Conservation (phyloP, 2,329 filamentous ascomycete species). For the Sporothrix mexicana region DNA sequence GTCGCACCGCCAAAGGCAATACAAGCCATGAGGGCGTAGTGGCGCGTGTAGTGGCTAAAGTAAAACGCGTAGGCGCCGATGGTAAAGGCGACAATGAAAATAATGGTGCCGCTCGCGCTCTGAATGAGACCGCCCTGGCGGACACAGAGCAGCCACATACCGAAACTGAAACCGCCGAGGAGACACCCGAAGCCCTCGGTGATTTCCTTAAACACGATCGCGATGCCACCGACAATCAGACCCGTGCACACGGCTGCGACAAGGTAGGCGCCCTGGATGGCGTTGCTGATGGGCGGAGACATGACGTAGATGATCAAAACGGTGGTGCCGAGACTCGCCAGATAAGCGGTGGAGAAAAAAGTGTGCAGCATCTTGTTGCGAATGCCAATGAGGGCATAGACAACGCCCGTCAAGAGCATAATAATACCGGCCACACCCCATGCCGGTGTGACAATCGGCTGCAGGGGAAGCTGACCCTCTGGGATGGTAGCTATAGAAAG, state of each 20-base stretch:
- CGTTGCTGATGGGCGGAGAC: constrained; percentile 74
- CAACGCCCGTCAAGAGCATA: constrained; percentile 72
- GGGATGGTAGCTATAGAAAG: constrained; percentile 53
- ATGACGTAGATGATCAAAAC: constrained; percentile 90
- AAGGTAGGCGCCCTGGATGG: constrained; percentile 84
- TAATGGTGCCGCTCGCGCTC: constrained; percentile 65
- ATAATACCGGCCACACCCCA: constrained; percentile 79
- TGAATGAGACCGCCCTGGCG: constrained; percentile 76
- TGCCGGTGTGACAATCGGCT: constrained; percentile 78
- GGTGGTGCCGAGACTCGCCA: constrained; percentile 73
- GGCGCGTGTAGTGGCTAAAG: constrained; percentile 77
- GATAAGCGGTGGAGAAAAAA: constrained; percentile 78
- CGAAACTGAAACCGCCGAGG: constrained; percentile 82
- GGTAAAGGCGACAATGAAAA: constrained; percentile 77
- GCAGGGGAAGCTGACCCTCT: constrained; percentile 68
- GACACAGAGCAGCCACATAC: constrained; percentile 89
- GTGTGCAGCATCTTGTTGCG: constrained; percentile 80
- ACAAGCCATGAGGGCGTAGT: constrained; percentile 75
- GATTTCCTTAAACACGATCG: constrained; percentile 81
- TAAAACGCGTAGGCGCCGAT: constrained; percentile 73
- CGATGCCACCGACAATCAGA: constrained; percentile 71
- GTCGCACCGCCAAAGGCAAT: constrained; percentile 86
- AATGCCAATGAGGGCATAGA: constrained; percentile 78
- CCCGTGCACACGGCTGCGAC: constrained; percentile 78
- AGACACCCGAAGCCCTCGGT: constrained; percentile 82